These are phyloP conservation scores for Ceriops decandra DNA, from an alignment of 345 rosid species.

Conservation along the genomic window DNA sequence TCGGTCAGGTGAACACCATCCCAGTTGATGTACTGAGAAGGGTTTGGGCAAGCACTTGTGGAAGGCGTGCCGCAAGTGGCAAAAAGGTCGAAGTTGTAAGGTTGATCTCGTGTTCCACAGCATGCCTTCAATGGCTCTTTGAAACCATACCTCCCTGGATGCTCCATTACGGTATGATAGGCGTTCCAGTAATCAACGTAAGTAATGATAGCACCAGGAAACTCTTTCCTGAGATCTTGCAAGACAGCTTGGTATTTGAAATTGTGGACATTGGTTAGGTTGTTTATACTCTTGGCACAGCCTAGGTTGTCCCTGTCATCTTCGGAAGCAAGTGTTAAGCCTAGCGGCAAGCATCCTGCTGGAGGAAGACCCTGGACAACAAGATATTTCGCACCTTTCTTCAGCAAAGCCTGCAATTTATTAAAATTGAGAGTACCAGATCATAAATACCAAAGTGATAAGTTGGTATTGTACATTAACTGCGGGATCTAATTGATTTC, in stretches of 20 bases:
- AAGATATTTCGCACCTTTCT: slow-evolving; percentile 66
- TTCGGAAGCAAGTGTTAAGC: slow-evolving; percentile 52
- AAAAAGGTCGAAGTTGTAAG: slow-evolving; percentile 58
- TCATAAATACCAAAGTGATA: too few relatives aligned
- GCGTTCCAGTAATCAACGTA: slow-evolving; percentile 86
- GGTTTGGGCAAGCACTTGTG: slow-evolving; percentile 45
- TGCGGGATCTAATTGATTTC: too few relatives aligned
- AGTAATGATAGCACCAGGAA: slow-evolving; percentile 53
- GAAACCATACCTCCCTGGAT: slow-evolving; percentile 54
- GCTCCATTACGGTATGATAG: slow-evolving; percentile 45
- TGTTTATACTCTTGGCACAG: slow-evolving; percentile 65
- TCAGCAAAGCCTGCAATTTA: slow-evolving; percentile 54
- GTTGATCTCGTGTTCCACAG: slow-evolving; percentile 69
- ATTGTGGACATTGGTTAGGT: slow-evolving; percentile 53
- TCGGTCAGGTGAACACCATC: slow-evolving; percentile 97
- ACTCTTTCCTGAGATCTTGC: slow-evolving; percentile 46
- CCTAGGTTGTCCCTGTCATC: slow-evolving; percentile 71
- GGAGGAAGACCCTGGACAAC: slow-evolving; percentile 78
- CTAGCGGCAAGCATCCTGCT: slow-evolving; percentile 70
- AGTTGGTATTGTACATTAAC: too few relatives aligned
- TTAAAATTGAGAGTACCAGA: neutral
- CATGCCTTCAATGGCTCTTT: slow-evolving; percentile 70
- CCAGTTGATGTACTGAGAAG: slow-evolving; percentile 73
- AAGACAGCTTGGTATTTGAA: slow-evolving; percentile 41
- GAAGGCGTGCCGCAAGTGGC: slow-evolving; percentile 54